Evolutionary conservation across 1,284 basidiomycete genomes (phyloP), one percentile per base, ranked within the genome.

Genomic region (Sanghuangporus sanghuang): DNA sequence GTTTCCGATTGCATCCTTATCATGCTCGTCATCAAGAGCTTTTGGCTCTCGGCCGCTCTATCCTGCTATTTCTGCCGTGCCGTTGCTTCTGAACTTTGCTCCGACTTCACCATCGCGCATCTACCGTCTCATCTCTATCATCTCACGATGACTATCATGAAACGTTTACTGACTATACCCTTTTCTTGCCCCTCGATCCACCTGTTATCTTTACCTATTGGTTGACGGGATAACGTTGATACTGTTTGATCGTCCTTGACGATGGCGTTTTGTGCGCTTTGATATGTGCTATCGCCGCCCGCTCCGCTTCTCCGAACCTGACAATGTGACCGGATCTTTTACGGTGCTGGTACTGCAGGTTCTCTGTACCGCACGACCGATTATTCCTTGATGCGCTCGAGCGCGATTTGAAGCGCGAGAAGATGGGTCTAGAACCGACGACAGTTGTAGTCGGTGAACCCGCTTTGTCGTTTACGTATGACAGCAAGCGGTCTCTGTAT

Each of bases 381-480:
- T 86, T 96, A 58, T 96, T 96, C 79, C 85, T 96, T 57, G 94
- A 96, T 72, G 94, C 94, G 32, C 83, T 96, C 46, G 94, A 96
- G 74, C 89, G 94, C 57, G 94, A 96, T 73, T 83, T 96, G 62
- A 96, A 96, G 77, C 85, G 94, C 49, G 93, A 96, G 75, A 96
- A 95, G 76, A 89, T 90, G 79, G 89, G 91, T 0, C 79, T 86
- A 57, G 92, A 94, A 71, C 83, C 93, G 0, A 95, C 94, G 1
- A 95, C 93, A 2, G 76, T 82, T 55, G 79, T 89, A 38, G 75
- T 80, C 6, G 87, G 91, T 63, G 94, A 96, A 76, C 94, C 94
- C 4, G 94, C 93, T 1, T 72, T 83, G 9, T 89, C 86, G 3
- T 92, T 88, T 79, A 88, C 85, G 9, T 96, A 95, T 73, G 94